Conservation (phyloP, 176 grass and related monocot genomes). For the Otatea glauca region DNA sequence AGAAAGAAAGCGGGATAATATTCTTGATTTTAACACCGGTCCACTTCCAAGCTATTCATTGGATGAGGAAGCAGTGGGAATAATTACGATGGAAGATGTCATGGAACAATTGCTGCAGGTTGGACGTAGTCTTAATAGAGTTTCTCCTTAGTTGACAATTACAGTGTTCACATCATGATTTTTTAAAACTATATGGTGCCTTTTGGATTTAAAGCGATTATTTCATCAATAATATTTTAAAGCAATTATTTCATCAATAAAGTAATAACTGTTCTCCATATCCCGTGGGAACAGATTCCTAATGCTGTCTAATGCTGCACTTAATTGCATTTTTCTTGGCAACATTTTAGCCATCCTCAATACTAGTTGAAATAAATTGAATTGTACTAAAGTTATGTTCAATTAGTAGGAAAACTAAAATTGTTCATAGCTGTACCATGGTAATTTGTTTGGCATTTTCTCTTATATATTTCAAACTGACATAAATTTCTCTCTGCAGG, state of each 20-base stretch:
- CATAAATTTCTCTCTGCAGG: conserved; percentile 47
- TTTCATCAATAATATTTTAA: neutral
- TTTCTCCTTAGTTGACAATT: neutral
- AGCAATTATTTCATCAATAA: neutral
- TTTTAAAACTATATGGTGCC: neutral
- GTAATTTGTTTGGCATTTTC: conserved; percentile 11
- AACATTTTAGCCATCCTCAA: conserved; percentile 16
- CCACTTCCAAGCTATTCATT: conserved; percentile 77
- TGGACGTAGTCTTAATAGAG: conserved; percentile 30
- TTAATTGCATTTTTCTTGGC: conserved; percentile 1
- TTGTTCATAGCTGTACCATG: neutral
- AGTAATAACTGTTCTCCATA: neutral
- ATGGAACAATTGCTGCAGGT: conserved; percentile 98
- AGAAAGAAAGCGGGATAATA: conserved; percentile 69
- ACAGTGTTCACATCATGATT: conserved; percentile 3
- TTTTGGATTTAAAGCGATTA: neutral
- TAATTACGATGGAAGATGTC: conserved; percentile 99
- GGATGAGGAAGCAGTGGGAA: conserved; percentile 93
- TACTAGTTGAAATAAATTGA: neutral
- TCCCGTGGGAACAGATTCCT: neutral
- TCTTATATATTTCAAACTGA: conserved; percentile 20
- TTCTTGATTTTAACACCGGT: conserved; percentile 92
- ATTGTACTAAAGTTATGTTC: neutral
- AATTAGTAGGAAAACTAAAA: conserved; percentile 4
- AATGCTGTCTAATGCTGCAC: neutral